These are phyloP conservation scores for Zymoseptoria tritici DNA, from an alignment of 2,329 filamentous ascomycete species.

Conservation along the genomic window DNA sequence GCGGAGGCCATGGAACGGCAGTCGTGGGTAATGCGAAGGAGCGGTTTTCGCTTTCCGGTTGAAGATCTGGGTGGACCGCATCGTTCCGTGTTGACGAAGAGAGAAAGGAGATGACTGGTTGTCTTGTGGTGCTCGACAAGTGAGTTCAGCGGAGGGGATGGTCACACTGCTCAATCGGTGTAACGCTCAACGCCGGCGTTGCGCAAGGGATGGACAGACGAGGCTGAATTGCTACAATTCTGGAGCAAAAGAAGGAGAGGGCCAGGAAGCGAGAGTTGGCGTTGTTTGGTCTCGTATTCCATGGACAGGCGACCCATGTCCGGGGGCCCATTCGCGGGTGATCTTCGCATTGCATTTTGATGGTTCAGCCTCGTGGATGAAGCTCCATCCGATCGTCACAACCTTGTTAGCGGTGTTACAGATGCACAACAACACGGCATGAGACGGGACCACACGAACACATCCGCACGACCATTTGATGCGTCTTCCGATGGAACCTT, in stretches of 20 bases:
- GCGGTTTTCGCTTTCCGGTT: conserved; percentile 28
- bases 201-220: not conserved
- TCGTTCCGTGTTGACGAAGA: not conserved
- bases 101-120: not conserved
- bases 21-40: conserved; percentile 37
- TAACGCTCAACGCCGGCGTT: not conserved
- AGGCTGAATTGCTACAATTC: not conserved
- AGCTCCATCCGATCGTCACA: not conserved
- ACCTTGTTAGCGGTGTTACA: too few relatives aligned
- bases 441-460: too few relatives aligned
- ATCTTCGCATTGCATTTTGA: not conserved
- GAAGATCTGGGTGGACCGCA: conserved; percentile 8
- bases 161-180: not conserved
- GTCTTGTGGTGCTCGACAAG: not conserved
- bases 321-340: not conserved
- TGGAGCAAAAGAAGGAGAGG: not conserved
- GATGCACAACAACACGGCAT: too few relatives aligned
- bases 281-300: not conserved
- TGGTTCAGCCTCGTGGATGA: not conserved
- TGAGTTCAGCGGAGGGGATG: not conserved
- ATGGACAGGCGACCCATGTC: not conserved
- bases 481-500: too few relatives aligned
- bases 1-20: conserved; percentile 39
- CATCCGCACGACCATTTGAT: too few relatives aligned
- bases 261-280: not conserved